Evolutionary conservation across 768 basidiomycete genomes (phyloP).

Genomic region (Imleria badia): DNA sequence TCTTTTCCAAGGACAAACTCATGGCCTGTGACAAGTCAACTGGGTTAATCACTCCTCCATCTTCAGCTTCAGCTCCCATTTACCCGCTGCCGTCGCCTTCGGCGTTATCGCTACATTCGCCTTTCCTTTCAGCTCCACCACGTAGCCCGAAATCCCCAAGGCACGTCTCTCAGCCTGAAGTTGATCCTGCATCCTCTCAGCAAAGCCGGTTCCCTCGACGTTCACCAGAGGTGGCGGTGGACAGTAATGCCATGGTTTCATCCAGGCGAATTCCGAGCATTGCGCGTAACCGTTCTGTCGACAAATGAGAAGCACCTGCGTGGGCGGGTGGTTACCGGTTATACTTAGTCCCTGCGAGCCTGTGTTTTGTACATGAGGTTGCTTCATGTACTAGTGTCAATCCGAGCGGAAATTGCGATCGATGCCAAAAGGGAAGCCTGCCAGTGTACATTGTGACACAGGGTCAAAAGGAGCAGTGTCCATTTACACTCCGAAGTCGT

Average conservation of each 20-base stretch:
- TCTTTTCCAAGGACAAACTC: conserved; percentile 40
- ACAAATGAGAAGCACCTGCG: conserved; percentile 10
- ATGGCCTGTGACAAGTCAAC: conserved; percentile 53
- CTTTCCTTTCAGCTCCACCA: conserved; percentile 28
- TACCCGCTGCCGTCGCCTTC: conserved; percentile 34
- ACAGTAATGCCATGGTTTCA: conserved; percentile 23
- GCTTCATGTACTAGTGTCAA: neutral
- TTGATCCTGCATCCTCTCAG: conserved; percentile 26
- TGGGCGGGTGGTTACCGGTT: neutral
- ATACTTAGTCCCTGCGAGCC: neutral
- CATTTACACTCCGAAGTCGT: neutral
- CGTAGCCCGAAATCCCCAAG: conserved; percentile 16
- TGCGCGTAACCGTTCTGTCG: conserved; percentile 2
- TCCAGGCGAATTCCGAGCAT: conserved; percentile 17
- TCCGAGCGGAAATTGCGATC: neutral
- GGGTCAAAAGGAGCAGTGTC: neutral
- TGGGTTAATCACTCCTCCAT: conserved; percentile 69
- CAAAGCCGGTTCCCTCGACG: conserved; percentile 44
- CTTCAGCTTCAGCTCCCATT: conserved; percentile 21
- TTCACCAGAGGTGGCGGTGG: conserved; percentile 14
- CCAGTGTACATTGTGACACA: too few species aligned
- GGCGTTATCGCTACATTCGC: conserved; percentile 13
- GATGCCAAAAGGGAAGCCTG: neutral
- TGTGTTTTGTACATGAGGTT: conserved; percentile 1
- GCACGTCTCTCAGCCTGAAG: conserved; percentile 34